Base-by-base conservation (phyloP, 139 green algal genomes). In the Chlorella sp. region DNA sequence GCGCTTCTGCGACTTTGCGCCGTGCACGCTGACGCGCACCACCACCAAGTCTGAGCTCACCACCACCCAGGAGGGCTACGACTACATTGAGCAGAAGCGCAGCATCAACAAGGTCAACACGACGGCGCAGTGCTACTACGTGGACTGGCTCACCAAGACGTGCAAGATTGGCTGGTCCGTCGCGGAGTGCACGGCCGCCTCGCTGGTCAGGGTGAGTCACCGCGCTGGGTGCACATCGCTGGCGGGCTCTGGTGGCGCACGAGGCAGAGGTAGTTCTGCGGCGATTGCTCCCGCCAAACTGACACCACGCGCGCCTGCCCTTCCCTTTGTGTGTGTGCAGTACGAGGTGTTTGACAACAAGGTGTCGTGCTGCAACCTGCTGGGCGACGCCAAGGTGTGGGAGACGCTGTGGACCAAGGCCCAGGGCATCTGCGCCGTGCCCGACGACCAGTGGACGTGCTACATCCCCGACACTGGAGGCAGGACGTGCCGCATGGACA, bases 361-460 rank as follows among this genome's bases (percentile, higher is more conserved):
- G 55, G 4, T 64, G 20, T 10, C 55, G 4, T 64, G 55, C 24
- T 64, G 55, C 24, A 30, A 30, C 35, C 32, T 35, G 3, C 49
- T 35, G 5, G 49, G 61, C 29, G n/a, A 4, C 55, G 27, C 24
- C 20, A 20, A 20, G 14, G 60, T 75, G 31, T 76, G 71, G 32
- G 26, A 34, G 10, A 34, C 6, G 3, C 34, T 50, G 31, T 35
- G 2, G 29, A 55, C 61, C 1, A 49, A 49, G 6, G 36, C 71
- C 33, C 71, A 76, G 62, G 71, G 71, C 61, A 70, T 76, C 62
- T 76, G 71, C 62, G 71, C 71, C 2, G n/a, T 76, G 36, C 71
- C 71, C 10, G 36, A 63, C 2, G 36, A 63, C 31, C 71, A 76
- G 35, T 55, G 5, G n/a, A 62, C 2, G 10, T 76, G 71, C 36